phyloP scores from a whole-genome alignment of 2,329 filamentous ascomycete genomes.

The Chrysosporium queenslandicum region DNA sequence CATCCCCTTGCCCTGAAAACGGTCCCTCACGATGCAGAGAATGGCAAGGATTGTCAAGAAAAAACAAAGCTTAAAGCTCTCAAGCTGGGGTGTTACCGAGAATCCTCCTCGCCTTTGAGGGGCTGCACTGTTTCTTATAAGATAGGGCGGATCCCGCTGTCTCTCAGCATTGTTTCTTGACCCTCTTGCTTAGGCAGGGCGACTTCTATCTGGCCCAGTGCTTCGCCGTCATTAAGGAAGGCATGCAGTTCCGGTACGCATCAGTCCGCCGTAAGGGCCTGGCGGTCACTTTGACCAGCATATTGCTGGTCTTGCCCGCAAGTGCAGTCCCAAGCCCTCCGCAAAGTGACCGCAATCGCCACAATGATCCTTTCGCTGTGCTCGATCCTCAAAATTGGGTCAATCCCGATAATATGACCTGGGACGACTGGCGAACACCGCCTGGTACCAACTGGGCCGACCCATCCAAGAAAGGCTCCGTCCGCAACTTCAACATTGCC shows the following conservation, averaged over 20 bases:
- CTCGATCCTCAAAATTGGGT: constrained; percentile 18
- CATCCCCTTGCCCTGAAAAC: constrained; percentile 8
- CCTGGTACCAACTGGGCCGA: constrained; percentile 17
- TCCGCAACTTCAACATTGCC: constrained; percentile 19
- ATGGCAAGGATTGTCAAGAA: constrained; percentile 3
- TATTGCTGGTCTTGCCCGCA: constrained; percentile 12
- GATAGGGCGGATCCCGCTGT: background rate
- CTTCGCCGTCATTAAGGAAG: background rate
- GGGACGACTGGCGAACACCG: constrained; percentile 14
- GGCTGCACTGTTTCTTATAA: constrained; percentile 2
- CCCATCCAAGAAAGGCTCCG: constrained; percentile 14
- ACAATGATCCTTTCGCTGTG: constrained; percentile 16
- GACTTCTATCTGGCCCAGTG: background rate
- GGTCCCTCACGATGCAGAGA: constrained; percentile 4
- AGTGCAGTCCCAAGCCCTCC: background rate
- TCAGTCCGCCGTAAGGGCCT: background rate
- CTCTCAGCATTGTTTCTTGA: background rate
- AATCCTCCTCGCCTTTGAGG: background rate
- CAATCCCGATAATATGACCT: constrained; percentile 18
- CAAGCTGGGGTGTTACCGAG: background rate
- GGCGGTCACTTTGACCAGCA: constrained; percentile 11
- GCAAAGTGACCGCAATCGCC: background rate
- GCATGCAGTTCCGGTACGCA: constrained; percentile 12
- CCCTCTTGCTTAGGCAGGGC: constrained; percentile 4
- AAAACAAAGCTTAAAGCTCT: background rate